Conservation (phyloP, 2,329 filamentous ascomycete species). For the Trichophyton simii region DNA sequence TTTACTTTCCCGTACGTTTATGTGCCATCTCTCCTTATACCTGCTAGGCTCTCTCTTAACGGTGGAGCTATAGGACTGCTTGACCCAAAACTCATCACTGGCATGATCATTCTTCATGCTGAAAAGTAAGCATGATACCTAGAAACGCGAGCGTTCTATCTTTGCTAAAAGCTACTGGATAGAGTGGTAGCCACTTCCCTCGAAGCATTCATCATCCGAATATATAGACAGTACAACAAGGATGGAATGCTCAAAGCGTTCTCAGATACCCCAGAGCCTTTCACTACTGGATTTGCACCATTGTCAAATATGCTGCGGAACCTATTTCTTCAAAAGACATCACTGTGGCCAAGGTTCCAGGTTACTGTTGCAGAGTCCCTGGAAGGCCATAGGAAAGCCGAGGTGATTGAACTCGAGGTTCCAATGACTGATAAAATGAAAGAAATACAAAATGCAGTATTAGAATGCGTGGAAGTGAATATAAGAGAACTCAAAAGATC, state of each 20-base stretch:
- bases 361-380: conserved; percentile 77
- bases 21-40: background rate
- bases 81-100: conserved; percentile 72
- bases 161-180: conserved; percentile 8
- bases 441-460: conserved; percentile 82
- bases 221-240: conserved; percentile 92
- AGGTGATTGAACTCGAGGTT: conserved; percentile 93
- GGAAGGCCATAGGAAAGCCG: conserved; percentile 82
- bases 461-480: conserved; percentile 92
- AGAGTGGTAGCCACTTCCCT: conserved; percentile 72
- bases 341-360: conserved; percentile 88
- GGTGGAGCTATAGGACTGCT: conserved; percentile 41
- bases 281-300: conserved; percentile 77
- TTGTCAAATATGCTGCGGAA: conserved; percentile 85
- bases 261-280: conserved; percentile 83
- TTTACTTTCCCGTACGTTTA: conserved; percentile 53
- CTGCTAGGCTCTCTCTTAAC: conserved; percentile 9
- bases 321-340: conserved; percentile 75
- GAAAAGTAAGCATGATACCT: conserved; percentile 42
- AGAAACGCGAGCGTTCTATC: background rate
- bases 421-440: conserved; percentile 92
- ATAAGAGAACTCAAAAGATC: conserved; percentile 87
- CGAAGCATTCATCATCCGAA: conserved; percentile 88
- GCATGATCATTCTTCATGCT: conserved; percentile 75
- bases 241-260: conserved; percentile 89